A percentile compares a stretch with the other conserved stretches of the same genome.
These are phyloP conservation scores for Xylaria multiplex DNA, from an alignment of 2,329 filamentous ascomycete species.

Conservation along the genomic window DNA sequence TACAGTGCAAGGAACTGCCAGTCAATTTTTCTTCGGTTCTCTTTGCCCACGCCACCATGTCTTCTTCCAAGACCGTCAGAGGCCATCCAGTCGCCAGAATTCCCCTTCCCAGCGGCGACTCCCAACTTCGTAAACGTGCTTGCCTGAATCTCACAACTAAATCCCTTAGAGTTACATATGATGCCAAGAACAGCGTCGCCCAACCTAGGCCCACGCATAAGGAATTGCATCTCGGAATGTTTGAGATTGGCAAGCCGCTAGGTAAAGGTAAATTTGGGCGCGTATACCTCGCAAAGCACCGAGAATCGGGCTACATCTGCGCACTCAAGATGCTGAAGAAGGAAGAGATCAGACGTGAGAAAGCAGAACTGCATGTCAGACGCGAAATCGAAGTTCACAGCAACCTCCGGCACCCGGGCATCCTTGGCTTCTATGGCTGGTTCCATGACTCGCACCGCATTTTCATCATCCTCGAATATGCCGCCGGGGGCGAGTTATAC, in stretches of 20 bases:
- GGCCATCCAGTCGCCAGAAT: neutral
- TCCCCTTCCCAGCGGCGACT: neutral
- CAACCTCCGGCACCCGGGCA: slow-evolving; percentile 85
- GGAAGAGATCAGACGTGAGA: slow-evolving; percentile 77
- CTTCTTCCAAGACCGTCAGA: no score
- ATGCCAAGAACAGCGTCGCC: neutral
- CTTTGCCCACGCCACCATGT: no score
- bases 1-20: no score
- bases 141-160: no score
- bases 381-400: slow-evolving; percentile 90
- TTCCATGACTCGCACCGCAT: slow-evolving; percentile 89
- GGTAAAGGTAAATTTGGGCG: slow-evolving; percentile 89
- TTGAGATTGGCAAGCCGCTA: slow-evolving; percentile 86
- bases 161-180: neutral
- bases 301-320: slow-evolving; percentile 81
- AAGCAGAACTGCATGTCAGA: slow-evolving; percentile 83
- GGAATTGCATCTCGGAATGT: slow-evolving; percentile 87
- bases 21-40: no score
- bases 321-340: slow-evolving; percentile 88
- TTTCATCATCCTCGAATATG: slow-evolving; percentile 87
- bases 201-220: neutral
- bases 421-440: slow-evolving; percentile 83
- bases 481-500: slow-evolving; percentile 86
- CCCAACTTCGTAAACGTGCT: neutral
- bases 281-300: slow-evolving; percentile 84